These are phyloP conservation scores for Aspergillus neoniger DNA, from an alignment of 2,329 filamentous ascomycete species.

Conservation along the genomic window DNA sequence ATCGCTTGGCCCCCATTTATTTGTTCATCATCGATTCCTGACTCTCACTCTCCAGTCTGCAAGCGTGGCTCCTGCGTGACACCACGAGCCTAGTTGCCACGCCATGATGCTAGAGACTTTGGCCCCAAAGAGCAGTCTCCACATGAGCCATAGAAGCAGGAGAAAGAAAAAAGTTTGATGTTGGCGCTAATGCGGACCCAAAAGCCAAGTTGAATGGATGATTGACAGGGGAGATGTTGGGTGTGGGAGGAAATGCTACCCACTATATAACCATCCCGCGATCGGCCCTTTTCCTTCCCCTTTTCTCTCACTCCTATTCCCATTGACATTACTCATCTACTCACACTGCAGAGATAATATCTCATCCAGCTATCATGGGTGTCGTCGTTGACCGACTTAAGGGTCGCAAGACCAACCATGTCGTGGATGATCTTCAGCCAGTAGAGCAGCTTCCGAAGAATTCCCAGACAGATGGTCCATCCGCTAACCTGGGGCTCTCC, in stretches of 20 bases:
- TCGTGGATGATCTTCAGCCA: slow-evolving; percentile 1
- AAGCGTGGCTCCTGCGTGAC: background rate
- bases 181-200: background rate
- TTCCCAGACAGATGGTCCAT: background rate
- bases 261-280: background rate
- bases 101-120: background rate
- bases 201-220: background rate
- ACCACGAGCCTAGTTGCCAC: background rate
- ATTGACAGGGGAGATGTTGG: background rate
- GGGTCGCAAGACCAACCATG: slow-evolving; percentile 9
- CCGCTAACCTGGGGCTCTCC: background rate
- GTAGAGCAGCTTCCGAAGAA: background rate
- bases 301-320: background rate
- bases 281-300: background rate
- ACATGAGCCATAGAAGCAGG: background rate
- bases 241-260: background rate
- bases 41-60: background rate
- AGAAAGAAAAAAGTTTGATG: background rate
- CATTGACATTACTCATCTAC: no score
- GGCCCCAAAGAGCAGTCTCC: background rate
- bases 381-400: slow-evolving; percentile 3
- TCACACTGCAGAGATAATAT: background rate
- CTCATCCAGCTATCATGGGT: background rate
- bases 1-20: background rate
- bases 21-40: background rate